Evolutionary conservation across 2,329 filamentous ascomycete genomes (phyloP).

Genomic region (Cladophialophora exuberans): DNA sequence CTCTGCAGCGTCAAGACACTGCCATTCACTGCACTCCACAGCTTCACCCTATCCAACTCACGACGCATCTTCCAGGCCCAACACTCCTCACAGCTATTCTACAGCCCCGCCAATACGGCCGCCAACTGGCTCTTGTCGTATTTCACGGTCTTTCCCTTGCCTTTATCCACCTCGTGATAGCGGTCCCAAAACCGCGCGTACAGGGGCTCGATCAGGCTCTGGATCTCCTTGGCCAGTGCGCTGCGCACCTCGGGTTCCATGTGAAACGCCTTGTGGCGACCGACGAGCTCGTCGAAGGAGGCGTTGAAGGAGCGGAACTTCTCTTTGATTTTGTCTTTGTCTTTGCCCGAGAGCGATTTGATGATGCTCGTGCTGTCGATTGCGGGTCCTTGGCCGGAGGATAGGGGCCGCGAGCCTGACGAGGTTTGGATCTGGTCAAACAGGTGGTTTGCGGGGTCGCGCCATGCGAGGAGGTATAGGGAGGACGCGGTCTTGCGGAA

Average conservation of each 20-base stretch:
- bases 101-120: conserved; percentile 57
- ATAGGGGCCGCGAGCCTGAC: conserved; percentile 55
- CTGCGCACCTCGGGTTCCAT: conserved; percentile 91
- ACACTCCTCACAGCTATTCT: background rate
- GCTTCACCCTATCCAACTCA: too few species aligned
- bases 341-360: conserved; percentile 81
- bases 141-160: conserved; percentile 96
- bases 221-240: conserved; percentile 80
- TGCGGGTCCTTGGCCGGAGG: conserved; percentile 64
- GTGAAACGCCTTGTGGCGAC: conserved; percentile 76
- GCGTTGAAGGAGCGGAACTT: conserved; percentile 93
- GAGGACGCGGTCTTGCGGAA: conserved; percentile 87
- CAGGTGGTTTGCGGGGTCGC: conserved; percentile 80
- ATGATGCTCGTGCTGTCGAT: conserved; percentile 81
- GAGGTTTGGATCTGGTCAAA: conserved; percentile 93
- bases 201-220: conserved; percentile 88
- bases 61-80: background rate
- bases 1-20: too few species aligned
- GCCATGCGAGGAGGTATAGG: conserved; percentile 84
- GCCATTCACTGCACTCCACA: too few species aligned
- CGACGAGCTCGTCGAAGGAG: conserved; percentile 85
- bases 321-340: conserved; percentile 94
- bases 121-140: conserved; percentile 87
- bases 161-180: conserved; percentile 97
- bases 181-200: conserved; percentile 96